Conservation (phyloP, 1,284 basidiomycete genomes). For the Apiotrichum veenhuisii region DNA sequence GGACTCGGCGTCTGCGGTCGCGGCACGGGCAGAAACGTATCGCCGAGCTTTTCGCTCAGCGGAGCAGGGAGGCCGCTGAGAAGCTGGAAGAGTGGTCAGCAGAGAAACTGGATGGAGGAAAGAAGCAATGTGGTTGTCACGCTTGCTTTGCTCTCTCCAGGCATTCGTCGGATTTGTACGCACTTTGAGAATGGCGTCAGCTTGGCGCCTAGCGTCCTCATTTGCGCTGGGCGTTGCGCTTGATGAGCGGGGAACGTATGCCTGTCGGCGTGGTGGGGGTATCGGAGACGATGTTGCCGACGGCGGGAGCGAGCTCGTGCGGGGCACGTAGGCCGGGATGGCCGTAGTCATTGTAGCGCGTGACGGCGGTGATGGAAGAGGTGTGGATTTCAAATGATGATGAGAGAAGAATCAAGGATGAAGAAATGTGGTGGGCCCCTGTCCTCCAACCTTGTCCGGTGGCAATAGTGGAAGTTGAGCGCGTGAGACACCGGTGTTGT, state of each 20-base stretch:
- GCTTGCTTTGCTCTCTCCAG: no score
- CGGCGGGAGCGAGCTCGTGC: slow-evolving; percentile 16
- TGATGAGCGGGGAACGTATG: slow-evolving; percentile 12
- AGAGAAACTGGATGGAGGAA: background rate
- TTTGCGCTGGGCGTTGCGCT: slow-evolving; percentile 5
- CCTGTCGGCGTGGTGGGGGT: slow-evolving; percentile 5
- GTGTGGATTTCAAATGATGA: no score
- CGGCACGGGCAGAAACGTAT: slow-evolving; percentile 30
- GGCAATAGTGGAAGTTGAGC: no score
- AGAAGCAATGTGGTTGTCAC: no score
- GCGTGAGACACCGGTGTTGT: no score
- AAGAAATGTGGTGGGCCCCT: background rate
- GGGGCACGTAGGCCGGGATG: slow-evolving; percentile 21
- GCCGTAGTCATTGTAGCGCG: slow-evolving; percentile 2
- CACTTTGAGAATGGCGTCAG: slow-evolving; percentile 36
- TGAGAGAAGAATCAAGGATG: background rate
- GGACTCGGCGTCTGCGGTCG: slow-evolving; percentile 17
- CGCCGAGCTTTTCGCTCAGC: slow-evolving; percentile 30
- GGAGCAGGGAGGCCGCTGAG: slow-evolving; percentile 36
- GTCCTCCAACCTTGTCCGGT: no score
- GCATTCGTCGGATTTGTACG: slow-evolving; percentile 4
- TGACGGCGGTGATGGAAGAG: background rate
- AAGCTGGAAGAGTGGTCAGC: slow-evolving; percentile 18
- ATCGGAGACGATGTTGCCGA: slow-evolving; percentile 8
- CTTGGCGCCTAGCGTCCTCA: slow-evolving; percentile 23